These are phyloP conservation scores for Wilcoxina mikolae DNA, from an alignment of 495 filamentous ascomycete genomes.

Conservation along the genomic window DNA sequence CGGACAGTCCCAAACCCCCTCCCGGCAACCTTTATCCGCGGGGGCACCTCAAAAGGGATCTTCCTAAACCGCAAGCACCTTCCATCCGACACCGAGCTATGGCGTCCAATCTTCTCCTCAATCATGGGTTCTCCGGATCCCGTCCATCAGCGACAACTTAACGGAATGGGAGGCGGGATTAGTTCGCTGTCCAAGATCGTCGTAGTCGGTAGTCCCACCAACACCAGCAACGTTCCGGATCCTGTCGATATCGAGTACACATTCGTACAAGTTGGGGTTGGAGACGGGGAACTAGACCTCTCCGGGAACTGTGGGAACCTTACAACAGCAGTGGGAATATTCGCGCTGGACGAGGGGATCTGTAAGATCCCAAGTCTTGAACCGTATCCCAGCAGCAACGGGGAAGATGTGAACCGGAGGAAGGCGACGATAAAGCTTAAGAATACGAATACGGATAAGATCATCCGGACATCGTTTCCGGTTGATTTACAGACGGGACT, in stretches of 20 bases:
- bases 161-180: constrained; percentile 58
- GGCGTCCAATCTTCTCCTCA: constrained; percentile 44
- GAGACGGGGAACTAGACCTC: constrained; percentile 43
- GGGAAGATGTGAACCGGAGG: constrained; percentile 32
- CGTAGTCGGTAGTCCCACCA: constrained; percentile 39
- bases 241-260: constrained; percentile 51
- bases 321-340: constrained; percentile 51
- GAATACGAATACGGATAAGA: constrained; percentile 42
- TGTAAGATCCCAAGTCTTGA: constrained; percentile 1
- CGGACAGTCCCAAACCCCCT: constrained; percentile 17
- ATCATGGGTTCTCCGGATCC: constrained; percentile 56
- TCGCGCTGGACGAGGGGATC: constrained; percentile 43
- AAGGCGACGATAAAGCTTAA: constrained; percentile 35
- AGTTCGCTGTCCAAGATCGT: constrained; percentile 58
- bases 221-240: constrained; percentile 27
- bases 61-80: constrained; percentile 43
- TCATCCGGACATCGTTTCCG: constrained; percentile 29
- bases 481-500: background rate
- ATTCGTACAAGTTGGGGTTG: constrained; percentile 53
- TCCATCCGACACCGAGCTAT: constrained; percentile 35
- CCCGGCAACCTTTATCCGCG: constrained; percentile 55
- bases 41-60: constrained; percentile 56
- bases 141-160: constrained; percentile 47
- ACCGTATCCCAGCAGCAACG: background rate
- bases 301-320: constrained; percentile 66